Conservation (phyloP, 176 grass and related monocot genomes). For the Avena atlantica region DNA sequence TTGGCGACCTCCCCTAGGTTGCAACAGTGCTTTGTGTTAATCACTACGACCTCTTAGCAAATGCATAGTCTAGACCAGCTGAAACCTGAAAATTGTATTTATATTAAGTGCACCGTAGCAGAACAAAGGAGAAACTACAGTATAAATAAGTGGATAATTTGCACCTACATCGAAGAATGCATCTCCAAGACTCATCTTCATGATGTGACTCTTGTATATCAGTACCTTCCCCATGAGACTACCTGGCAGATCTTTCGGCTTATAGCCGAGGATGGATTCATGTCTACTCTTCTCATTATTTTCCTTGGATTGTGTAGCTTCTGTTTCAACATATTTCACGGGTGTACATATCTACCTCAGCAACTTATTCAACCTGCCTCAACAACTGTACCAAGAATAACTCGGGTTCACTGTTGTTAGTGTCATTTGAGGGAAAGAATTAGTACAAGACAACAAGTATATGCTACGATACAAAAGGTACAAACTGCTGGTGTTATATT, state of each 20-base stretch:
- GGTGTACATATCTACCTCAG: conserved; percentile 2
- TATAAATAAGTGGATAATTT: background rate
- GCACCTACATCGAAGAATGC: conserved; percentile 62
- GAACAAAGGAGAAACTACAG: conserved; percentile 11
- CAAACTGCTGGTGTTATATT: no score
- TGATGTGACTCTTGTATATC: conserved; percentile 70
- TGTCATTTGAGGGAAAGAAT: no score
- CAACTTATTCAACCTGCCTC: no score
- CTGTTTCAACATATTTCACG: conserved; percentile 10
- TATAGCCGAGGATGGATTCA: conserved; percentile 35
- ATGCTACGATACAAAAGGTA: no score
- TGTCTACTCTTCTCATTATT: conserved; percentile 20
- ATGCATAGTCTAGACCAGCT: conserved; percentile 60
- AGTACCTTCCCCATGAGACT: conserved; percentile 74
- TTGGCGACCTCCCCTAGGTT: conserved; percentile 56
- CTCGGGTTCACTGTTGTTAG: no score
- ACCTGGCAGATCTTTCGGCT: conserved; percentile 57
- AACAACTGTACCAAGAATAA: no score
- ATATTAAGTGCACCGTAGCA: background rate
- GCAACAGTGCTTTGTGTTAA: conserved; percentile 69
- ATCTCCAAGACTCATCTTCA: conserved; percentile 79
- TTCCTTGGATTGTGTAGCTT: background rate
- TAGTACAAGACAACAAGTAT: no score
- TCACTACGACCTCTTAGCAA: conserved; percentile 52
- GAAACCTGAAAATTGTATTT: conserved; percentile 54